A percentile compares a stretch with the other conserved stretches of the same genome.
Conservation (phyloP, 805 yeast species). For the Candida sonorensis region DNA sequence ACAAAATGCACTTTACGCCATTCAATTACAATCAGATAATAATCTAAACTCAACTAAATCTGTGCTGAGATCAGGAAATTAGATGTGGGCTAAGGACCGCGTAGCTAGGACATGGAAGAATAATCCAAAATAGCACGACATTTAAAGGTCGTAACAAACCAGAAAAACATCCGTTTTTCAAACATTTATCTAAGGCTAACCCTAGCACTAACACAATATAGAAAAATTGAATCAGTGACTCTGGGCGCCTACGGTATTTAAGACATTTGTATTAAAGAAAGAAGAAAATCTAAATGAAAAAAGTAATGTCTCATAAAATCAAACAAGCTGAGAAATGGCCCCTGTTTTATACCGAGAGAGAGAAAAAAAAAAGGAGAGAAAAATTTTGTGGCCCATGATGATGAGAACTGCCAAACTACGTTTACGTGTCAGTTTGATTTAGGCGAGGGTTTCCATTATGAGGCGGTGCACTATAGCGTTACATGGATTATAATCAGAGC, state of each 20-base stretch:
- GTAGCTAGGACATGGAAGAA: constrained; percentile 38
- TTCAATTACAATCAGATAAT: no score
- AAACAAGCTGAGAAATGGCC: constrained; percentile 32
- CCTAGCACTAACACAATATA: constrained; percentile 77
- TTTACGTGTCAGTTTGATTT: neutral
- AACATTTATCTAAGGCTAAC: constrained; percentile 71
- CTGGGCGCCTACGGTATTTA: constrained; percentile 68
- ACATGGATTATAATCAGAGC: no score
- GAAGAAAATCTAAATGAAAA: constrained; percentile 2
- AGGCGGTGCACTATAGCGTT: no score
- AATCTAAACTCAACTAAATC: no score
- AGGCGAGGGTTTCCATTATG: no score
- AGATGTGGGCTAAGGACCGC: constrained; percentile 73
- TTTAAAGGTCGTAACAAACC: constrained; percentile 44
- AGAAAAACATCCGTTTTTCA: constrained; percentile 14
- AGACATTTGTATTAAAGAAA: constrained; percentile 19
- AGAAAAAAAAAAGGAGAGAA: neutral
- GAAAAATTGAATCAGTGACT: constrained; percentile 52
- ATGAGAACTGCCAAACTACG: neutral
- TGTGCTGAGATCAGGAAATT: no score
- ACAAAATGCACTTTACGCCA: no score
- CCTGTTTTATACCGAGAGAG: constrained; percentile 2
- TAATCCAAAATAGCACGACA: constrained; percentile 42
- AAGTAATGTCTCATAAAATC: constrained; percentile 21
- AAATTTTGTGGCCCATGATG: no score